phyloP scores from a whole-genome alignment of 73 alveolate species.

The Stentor coeruleus region DNA sequence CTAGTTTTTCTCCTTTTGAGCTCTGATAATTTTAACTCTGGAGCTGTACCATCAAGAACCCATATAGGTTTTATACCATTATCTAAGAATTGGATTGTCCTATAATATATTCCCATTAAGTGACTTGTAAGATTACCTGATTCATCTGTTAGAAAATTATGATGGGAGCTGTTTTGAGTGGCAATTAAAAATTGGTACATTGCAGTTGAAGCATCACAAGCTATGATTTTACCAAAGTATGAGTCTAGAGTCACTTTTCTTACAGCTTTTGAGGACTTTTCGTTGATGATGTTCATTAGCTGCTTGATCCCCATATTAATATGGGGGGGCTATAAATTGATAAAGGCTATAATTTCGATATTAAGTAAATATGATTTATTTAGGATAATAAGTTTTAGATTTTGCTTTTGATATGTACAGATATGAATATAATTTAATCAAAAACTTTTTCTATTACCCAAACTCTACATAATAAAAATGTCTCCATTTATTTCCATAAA shows the following conservation, averaged over 20 bases:
- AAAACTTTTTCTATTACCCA: too few relatives aligned
- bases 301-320: constrained; percentile 92
- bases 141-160: constrained; percentile 81
- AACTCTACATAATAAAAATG: too few relatives aligned
- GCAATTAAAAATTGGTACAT: constrained; percentile 94
- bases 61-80: constrained; percentile 93
- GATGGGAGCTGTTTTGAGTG: constrained; percentile 66
- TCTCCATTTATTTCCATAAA: too few relatives aligned
- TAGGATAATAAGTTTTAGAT: too few relatives aligned
- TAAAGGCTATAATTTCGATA: not conserved
- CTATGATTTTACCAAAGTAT: constrained; percentile 70
- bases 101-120: constrained; percentile 85
- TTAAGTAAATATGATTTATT: too few relatives aligned
- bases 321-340: not conserved
- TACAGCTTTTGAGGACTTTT: constrained; percentile 77
- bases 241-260: constrained; percentile 33
- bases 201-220: constrained; percentile 96
- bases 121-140: constrained; percentile 97
- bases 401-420: too few relatives aligned
- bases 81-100: constrained; percentile 85
- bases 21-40: constrained; percentile 76
- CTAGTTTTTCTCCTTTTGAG: constrained; percentile 53
- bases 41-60: constrained; percentile 98
- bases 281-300: constrained; percentile 84
- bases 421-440: too few relatives aligned